phyloP scores from a whole-genome alignment of 257 asterid species.

The Solanum bulbocastanum region DNA sequence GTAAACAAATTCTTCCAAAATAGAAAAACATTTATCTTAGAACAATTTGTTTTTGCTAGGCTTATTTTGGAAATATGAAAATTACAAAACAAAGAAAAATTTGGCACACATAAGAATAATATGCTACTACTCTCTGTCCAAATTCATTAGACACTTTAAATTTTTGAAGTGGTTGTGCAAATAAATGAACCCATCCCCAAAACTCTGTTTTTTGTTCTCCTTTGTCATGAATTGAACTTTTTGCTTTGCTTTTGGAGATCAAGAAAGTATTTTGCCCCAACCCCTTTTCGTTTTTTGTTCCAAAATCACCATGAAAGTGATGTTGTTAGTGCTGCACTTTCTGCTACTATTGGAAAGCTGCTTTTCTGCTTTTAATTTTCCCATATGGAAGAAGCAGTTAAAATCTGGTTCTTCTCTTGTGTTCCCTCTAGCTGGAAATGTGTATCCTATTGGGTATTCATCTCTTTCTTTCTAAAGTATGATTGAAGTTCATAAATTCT shows the following conservation, averaged over 20 bases:
- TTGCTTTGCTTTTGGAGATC: not conserved
- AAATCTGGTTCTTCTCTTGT: constrained; percentile 46
- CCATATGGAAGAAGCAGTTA: not conserved
- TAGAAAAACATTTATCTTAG: not conserved
- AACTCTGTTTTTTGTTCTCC: not conserved
- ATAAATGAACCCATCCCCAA: not conserved
- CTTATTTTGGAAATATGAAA: not conserved
- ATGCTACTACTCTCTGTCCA: not conserved
- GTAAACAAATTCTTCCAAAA: not conserved
- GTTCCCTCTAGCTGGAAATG: constrained; percentile 74
- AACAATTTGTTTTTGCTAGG: not conserved
- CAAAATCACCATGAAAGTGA: not conserved
- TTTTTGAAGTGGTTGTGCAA: not conserved
- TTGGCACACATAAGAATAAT: not conserved
- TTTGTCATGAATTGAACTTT: not conserved
- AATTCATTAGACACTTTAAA: not conserved
- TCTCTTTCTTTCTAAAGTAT: not conserved
- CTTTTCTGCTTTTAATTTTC: not conserved
- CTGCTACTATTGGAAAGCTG: not conserved
- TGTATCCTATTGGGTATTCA: constrained; percentile 74
- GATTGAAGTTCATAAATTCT: not conserved
- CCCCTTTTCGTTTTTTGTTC: not conserved
- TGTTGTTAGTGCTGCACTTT: not conserved
- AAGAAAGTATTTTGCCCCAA: not conserved
- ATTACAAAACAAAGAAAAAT: not conserved